Evolutionary conservation across 257 asterid species (phyloP), one percentile per base, ranked within the genome.

Genomic region (Sherardia arvensis): DNA sequence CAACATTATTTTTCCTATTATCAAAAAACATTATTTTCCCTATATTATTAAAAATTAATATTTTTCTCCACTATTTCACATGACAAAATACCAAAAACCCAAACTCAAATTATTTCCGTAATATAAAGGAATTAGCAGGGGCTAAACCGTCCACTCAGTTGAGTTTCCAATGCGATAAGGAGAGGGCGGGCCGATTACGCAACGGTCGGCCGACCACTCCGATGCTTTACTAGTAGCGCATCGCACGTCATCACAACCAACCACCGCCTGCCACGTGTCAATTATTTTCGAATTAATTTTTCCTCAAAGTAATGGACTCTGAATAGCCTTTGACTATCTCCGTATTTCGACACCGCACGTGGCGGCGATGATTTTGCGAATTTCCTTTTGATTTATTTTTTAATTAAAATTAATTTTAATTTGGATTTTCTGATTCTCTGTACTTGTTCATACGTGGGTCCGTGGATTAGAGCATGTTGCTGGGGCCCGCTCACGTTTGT

Each of bases 181-280:
- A 36, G 30, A 40, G 33, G 51, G 62, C 79, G 73, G 73, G 73
- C 71, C 65, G 70, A 61, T 38, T 40, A 74, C 73, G 69, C 47
- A 74, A 70, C 69, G 79, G 75, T 43, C 64, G 70, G 74, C 28
- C 73, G 79, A 69, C 70, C 76, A 65, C 53, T 53, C 18, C 72
- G 22, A 71, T 71, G 80, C 55, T 23, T n/a, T n/a, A n/a, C n/a
- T 43, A 43, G 14, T 14, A 43, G 20, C 69, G 64, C 53, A 57
- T 64, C 57, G 32, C 72, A 77, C 80, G 85, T 79, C 75, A 58
- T 3, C 4, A 9, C 8, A 38, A 0, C 91, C 72, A 75, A 81
- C 74, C 6, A 53, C 1, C 0, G 2, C 1, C 0, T 1, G 77
- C 64, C 62, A 84, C 78, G 74, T 75, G 21, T 33, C 36, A 17